Evolutionary conservation across 805 yeast species (phyloP).

Genomic region (Priceomyces carsonii): DNA sequence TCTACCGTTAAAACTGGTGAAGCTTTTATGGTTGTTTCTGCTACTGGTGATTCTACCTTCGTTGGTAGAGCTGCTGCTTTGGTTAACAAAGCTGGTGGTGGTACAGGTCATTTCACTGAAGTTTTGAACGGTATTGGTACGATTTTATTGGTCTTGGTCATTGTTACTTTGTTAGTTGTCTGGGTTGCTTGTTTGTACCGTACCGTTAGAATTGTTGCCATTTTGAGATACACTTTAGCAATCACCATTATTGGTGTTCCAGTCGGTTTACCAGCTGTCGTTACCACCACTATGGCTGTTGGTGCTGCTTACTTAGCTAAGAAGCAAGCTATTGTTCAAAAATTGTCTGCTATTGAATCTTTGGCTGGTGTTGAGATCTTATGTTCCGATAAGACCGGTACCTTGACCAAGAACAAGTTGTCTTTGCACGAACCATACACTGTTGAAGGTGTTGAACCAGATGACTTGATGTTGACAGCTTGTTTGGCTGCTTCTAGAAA

Average conservation of each 20-base stretch:
- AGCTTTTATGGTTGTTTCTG: slow-evolving; percentile 89
- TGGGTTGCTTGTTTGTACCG: slow-evolving; percentile 96
- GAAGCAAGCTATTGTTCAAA: slow-evolving; percentile 96
- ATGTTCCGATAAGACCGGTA: slow-evolving; percentile 98
- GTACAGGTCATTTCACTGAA: slow-evolving; percentile 95
- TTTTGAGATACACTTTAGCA: slow-evolving; percentile 90
- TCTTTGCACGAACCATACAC: slow-evolving; percentile 97
- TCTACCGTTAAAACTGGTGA: slow-evolving; percentile 96
- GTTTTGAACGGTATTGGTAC: slow-evolving; percentile 98
- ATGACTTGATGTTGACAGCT: slow-evolving; percentile 95
- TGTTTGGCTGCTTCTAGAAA: slow-evolving; percentile 97
- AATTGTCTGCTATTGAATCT: slow-evolving; percentile 94
- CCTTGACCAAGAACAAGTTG: slow-evolving; percentile 94
- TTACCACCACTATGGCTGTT: slow-evolving; percentile 98
- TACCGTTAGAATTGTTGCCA: slow-evolving; percentile 79
- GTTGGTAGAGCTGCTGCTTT: slow-evolving; percentile 97
- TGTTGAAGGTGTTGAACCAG: slow-evolving; percentile 95
- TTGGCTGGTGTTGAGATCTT: slow-evolving; percentile 96
- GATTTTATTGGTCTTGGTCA: slow-evolving; percentile 82
- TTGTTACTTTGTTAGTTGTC: slow-evolving; percentile 81
- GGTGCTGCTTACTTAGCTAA: slow-evolving; percentile 99
- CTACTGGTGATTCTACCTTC: slow-evolving; percentile 94
- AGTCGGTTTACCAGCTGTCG: slow-evolving; percentile 98
- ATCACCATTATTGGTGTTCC: slow-evolving; percentile 98
- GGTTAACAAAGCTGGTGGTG: slow-evolving; percentile 91